Conservation (phyloP, 2,329 filamentous ascomycete genomes). For the Periglandula ipomoeae region DNA sequence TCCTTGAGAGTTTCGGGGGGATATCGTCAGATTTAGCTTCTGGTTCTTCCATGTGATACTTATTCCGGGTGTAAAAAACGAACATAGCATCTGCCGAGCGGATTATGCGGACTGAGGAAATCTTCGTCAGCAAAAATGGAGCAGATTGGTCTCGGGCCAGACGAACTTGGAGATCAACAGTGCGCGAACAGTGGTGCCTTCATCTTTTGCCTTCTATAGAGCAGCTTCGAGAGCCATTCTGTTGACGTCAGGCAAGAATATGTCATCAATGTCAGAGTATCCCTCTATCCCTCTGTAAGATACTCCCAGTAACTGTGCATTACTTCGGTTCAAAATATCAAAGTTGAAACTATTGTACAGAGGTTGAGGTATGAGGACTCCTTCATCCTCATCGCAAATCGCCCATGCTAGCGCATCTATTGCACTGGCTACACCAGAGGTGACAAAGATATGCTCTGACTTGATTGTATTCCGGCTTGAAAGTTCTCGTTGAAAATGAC, state of each 20-base stretch:
- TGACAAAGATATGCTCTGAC: not conserved
- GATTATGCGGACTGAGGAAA: not conserved
- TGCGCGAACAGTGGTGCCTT: not conserved
- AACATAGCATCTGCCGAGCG: not conserved
- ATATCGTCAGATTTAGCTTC: too few relatives aligned
- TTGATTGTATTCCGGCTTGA: not conserved
- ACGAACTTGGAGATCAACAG: not conserved
- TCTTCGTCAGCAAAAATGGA: not conserved
- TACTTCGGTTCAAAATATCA: not conserved
- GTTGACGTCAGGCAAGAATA: not conserved
- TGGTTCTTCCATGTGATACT: too few relatives aligned
- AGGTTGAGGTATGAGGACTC: not conserved
- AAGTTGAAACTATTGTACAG: not conserved
- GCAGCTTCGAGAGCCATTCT: not conserved
- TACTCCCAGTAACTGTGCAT: not conserved
- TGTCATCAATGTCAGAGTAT: not conserved
- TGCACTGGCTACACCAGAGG: not conserved
- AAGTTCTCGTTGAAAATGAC: not conserved
- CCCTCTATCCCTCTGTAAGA: not conserved
- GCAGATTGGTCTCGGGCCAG: not conserved
- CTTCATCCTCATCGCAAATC: not conserved
- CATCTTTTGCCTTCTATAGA: not conserved
- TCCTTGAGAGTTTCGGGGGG: not conserved
- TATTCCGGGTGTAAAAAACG: not conserved
- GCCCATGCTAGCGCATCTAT: not conserved